Conservation (phyloP, 495 filamentous ascomycete genomes). For the Tuber melanosporum region DNA sequence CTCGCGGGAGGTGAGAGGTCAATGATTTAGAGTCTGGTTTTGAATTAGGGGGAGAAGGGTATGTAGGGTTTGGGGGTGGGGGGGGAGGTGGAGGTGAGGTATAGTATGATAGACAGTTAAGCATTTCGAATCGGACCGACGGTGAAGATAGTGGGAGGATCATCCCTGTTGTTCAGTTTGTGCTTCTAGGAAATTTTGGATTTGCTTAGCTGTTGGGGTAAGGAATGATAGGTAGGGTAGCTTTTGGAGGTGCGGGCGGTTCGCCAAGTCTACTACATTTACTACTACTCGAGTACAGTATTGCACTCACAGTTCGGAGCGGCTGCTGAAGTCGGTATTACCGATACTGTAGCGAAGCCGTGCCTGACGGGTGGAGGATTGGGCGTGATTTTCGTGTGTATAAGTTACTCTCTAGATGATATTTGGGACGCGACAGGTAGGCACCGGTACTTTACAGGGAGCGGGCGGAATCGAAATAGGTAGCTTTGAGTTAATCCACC, state of each 20-base stretch:
- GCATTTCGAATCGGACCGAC: neutral
- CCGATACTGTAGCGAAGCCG: no score
- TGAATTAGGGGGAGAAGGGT: neutral
- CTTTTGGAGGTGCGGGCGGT: neutral
- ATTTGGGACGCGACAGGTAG: neutral
- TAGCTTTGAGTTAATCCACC: neutral
- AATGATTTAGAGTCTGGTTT: neutral
- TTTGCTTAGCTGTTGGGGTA: neutral
- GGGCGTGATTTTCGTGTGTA: neutral
- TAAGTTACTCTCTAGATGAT: neutral
- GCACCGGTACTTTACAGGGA: no score
- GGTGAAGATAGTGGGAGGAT: neutral
- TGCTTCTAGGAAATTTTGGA: neutral
- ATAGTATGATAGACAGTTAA: neutral
- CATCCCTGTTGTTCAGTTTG: neutral
- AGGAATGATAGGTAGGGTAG: neutral
- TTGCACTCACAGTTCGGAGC: neutral
- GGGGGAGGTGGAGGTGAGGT: neutral
- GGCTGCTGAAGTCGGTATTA: neutral
- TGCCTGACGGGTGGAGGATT: neutral
- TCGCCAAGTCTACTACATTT: neutral
- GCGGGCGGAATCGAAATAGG: neutral
- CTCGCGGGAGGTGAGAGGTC: no score
- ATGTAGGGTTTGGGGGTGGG: no score
- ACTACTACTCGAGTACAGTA: neutral